These are phyloP conservation scores for Juglanconis sp. DNA, from an alignment of 2,329 filamentous ascomycete species.

Conservation along the genomic window DNA sequence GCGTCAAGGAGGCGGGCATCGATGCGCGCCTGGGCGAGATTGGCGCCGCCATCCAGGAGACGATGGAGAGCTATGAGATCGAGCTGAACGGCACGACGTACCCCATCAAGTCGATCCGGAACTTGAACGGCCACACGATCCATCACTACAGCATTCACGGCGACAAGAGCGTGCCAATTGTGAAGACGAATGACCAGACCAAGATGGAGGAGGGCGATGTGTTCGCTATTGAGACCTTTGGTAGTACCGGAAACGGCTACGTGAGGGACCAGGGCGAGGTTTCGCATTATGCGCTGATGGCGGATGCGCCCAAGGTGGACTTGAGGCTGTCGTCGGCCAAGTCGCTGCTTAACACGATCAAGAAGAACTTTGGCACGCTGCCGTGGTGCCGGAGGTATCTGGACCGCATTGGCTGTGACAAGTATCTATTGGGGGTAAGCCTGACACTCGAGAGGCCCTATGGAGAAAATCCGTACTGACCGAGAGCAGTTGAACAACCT, in stretches of 20 bases:
- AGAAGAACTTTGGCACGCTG: conserved; percentile 92
- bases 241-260: conserved; percentile 85
- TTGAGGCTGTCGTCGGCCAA: conserved; percentile 79
- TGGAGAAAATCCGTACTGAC: conserved; percentile 30
- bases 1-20: conserved; percentile 86
- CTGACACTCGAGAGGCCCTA: background rate
- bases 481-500: conserved; percentile 72
- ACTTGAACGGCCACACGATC: conserved; percentile 88
- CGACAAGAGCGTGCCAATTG: conserved; percentile 88
- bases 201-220: conserved; percentile 98
- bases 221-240: conserved; percentile 95
- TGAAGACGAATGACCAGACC: conserved; percentile 81
- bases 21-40: conserved; percentile 87
- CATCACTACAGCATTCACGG: conserved; percentile 87
- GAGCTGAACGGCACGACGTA: conserved; percentile 76
- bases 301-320: conserved; percentile 71
- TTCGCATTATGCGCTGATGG: conserved; percentile 79
- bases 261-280: conserved; percentile 85
- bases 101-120: conserved; percentile 80
- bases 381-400: conserved; percentile 89
- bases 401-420: conserved; percentile 89
- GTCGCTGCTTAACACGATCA: conserved; percentile 81
- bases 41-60: conserved; percentile 79
- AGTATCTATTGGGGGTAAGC: conserved; percentile 83
- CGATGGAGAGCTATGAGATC: conserved; percentile 90